Evolutionary conservation across 2,329 filamentous ascomycete genomes (phyloP), one percentile per base, ranked within the genome.

Genomic region (Colletotrichum phormii): DNA sequence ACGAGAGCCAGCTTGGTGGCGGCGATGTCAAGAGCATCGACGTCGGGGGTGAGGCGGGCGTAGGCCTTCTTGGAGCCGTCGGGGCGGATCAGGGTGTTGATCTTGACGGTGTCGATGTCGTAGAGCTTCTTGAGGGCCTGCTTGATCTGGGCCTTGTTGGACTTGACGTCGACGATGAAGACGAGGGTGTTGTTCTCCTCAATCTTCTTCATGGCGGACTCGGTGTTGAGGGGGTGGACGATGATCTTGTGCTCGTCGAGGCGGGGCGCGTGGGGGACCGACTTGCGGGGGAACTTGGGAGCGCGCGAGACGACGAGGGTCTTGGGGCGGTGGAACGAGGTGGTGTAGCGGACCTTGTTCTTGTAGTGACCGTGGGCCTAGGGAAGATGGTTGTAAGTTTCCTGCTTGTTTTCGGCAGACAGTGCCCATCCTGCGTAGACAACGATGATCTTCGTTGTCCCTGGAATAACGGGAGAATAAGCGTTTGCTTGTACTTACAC

Each of bases 141-240:
- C 92, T 98, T 98, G 89, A 99, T 99, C 90, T 99, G 97, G 84
- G 95, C 92, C 94, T 99, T 99, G 93, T 99, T 99, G 86, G 96
- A 92, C 93, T 97, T 97, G 86, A 96, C 89, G 80, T 98, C 94
- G 83, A 97, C 95, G 80, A 98, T 97, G 91, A 98, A 98, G 84
- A 97, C 95, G 65, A 99, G 92, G 79, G 97, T 99, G 92, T 99
- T 99, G 92, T 99, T 95, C 93, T 99, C 97, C 91, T 99, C 97
- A 81, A 99, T 98, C 94, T 98, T 98, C 95, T 99, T 99, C 96
- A 99, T 98, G 83, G 97, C 97, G 83, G 93, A 97, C 93, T 99
- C 97, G 75, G 97, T 99, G 93, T 99, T 99, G 84, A 99, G 91
- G 79, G 97, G 97, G 92, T 98, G 95, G 84, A 98, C 90, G 86